phyloP scores from a whole-genome alignment of 306 rosid species.

The Sophora flavescens region DNA sequence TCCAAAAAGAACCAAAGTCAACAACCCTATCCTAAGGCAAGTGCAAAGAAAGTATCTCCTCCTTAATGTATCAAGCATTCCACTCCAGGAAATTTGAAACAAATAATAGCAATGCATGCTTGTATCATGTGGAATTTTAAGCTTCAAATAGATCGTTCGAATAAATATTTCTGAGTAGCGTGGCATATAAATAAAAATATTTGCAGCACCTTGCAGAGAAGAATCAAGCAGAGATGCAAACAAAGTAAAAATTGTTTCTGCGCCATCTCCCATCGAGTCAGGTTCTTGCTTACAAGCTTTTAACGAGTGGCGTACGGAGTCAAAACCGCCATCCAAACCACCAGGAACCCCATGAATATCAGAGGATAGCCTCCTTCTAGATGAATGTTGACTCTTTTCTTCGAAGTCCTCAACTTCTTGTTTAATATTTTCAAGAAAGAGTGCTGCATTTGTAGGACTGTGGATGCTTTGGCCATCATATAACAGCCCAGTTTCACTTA shows the following conservation, averaged over 20 bases:
- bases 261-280: constrained; percentile 68
- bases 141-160: constrained; percentile 21
- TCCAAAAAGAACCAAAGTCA: constrained; percentile 8
- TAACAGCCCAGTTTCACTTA: constrained; percentile 63
- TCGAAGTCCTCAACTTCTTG: constrained; percentile 73
- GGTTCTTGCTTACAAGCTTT: constrained; percentile 77
- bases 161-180: not conserved
- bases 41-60: not conserved
- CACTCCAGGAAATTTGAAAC: constrained; percentile 30
- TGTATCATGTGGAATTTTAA: constrained; percentile 30
- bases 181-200: constrained; percentile 36
- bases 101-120: constrained; percentile 6
- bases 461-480: constrained; percentile 83
- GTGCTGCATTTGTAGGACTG: constrained; percentile 92
- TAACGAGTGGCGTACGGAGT: constrained; percentile 65
- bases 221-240: constrained; percentile 92
- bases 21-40: constrained; percentile 8
- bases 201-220: constrained; percentile 75
- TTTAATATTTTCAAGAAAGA: constrained; percentile 84
- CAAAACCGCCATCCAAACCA: constrained; percentile 55
- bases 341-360: constrained; percentile 63
- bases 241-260: constrained; percentile 66
- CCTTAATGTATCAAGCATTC: constrained; percentile 30
- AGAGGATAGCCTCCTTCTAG: constrained; percentile 61
- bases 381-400: constrained; percentile 57